Conservation (phyloP, 805 yeast species). For the Lipomyces chichibuensis region DNA sequence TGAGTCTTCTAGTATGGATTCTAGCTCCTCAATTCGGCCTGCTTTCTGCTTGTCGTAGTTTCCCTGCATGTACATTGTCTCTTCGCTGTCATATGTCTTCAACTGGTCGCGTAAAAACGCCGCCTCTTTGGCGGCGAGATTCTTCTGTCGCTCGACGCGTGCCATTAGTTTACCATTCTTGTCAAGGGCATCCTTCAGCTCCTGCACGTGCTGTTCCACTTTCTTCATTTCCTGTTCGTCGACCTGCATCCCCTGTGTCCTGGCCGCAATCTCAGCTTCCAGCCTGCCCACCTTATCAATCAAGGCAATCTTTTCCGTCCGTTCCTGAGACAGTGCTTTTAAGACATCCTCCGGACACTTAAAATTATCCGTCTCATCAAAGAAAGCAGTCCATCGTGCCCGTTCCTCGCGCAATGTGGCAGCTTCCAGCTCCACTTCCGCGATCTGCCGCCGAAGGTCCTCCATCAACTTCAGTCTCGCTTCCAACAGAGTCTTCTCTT, state of each 20-base stretch:
- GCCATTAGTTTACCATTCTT: slow-evolving; percentile 46
- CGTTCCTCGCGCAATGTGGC: slow-evolving; percentile 53
- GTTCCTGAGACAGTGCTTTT: slow-evolving; percentile 44
- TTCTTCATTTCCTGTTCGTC: slow-evolving; percentile 39
- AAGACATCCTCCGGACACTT: slow-evolving; percentile 49
- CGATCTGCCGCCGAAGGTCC: slow-evolving; percentile 50
- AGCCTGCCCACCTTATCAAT: slow-evolving; percentile 43
- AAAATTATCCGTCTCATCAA: slow-evolving; percentile 48
- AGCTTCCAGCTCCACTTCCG: slow-evolving; percentile 56
- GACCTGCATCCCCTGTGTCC: slow-evolving; percentile 36
- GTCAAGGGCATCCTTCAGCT: slow-evolving; percentile 45
- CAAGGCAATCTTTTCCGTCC: slow-evolving; percentile 41
- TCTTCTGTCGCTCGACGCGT: slow-evolving; percentile 55
- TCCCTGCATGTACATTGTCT: slow-evolving; percentile 33
- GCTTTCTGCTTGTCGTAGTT: slow-evolving; percentile 33
- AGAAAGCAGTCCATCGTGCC: slow-evolving; percentile 52
- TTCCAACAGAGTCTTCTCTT: slow-evolving; percentile 54
- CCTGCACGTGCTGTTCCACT: slow-evolving; percentile 40
- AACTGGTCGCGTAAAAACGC: slow-evolving; percentile 60
- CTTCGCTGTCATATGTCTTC: slow-evolving; percentile 52
- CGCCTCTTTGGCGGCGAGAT: slow-evolving; percentile 61
- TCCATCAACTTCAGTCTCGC: slow-evolving; percentile 49
- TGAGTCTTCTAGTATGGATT: slow-evolving; percentile 58
- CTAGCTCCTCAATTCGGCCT: slow-evolving; percentile 46
- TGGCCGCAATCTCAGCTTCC: slow-evolving; percentile 40